Base-by-base conservation (phyloP, 2,329 filamentous ascomycete genomes). In the Furcasterigmium sp. region DNA sequence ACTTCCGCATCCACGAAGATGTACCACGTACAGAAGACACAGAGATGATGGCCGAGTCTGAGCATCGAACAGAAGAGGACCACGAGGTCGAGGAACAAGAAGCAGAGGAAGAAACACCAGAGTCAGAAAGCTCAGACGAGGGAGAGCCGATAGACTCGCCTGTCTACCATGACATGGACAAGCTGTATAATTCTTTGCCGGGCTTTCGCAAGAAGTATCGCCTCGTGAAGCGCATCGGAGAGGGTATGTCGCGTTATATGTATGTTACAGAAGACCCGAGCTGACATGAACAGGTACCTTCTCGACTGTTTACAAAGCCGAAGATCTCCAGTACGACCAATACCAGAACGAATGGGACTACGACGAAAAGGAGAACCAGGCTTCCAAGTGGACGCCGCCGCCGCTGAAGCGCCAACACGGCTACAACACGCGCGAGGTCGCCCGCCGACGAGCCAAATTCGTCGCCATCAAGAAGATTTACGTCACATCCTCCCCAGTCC, bases 391-490 rank as follows among this genome's bases (percentile, higher is more conserved):
- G 80, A 72, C 74, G 17, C 78, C 81, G n/a, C 85, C 82, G n/a
- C 80, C 82, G 1, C 59, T 80, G 10, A 85, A 80, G 58, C 57
- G 73, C 62, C 54, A 64, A 56, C 38, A 54, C 8, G 70, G 69
- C 34, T 58, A 65, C 39, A 62, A 59, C 17, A 14, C 13, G 13
- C n/a, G 9, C n/a, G 35, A 37, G 3, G 34, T 4, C 36, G 29
- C 45, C 1, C 43, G 46, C 18, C 51, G 45, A 4, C 48, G 50
- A 18, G 73, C 85, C 19, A 87, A 85, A 60, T 97, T 85, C 58
- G 94, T 98, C 49, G 93, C 94, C 17, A 87, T 98, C 65, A 98
- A 98, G 70, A 98, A 98, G 70, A 98, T 98, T 54, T 98, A 98
- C 63, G 93, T 97, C 51, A 98, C 94, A 1, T 96, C 91, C 49